Conservation (phyloP, 169 alveolate species). For the Eimeria necatrix region DNA sequence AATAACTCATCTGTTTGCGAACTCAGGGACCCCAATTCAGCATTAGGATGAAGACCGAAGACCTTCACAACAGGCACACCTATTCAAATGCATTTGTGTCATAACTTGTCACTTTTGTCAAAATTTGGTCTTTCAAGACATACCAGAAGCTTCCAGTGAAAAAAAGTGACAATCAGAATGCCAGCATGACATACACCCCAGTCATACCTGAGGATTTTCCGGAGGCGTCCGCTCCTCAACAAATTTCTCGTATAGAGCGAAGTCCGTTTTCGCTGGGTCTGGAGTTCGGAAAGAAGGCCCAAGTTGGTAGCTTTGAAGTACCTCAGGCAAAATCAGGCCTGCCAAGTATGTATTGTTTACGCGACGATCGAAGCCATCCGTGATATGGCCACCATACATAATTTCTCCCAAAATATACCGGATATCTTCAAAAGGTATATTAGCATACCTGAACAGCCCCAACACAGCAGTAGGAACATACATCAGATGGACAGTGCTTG, state of each 20-base stretch:
- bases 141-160: no score
- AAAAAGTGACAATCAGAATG: no score
- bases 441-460: conserved; percentile 87
- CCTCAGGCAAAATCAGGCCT: conserved; percentile 94
- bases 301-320: conserved; percentile 90
- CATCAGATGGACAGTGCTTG: not conserved
- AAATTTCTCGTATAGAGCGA: conserved; percentile 93
- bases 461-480: not conserved
- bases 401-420: conserved; percentile 97
- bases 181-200: no score
- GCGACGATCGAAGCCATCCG: conserved; percentile 98
- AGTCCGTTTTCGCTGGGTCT: conserved; percentile 95
- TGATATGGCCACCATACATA: conserved; percentile 99
- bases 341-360: conserved; percentile 95
- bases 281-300: conserved; percentile 95
- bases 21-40: conserved; percentile 97
- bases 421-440: conserved; percentile 97
- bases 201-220: conserved; percentile 89
- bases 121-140: no score
- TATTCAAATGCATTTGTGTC: not conserved
- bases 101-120: no score
- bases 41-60: conserved; percentile 97
- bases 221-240: conserved; percentile 96
- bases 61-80: conserved; percentile 84
- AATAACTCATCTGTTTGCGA: conserved; percentile 93